Conservation (phyloP, 768 basidiomycete genomes). For the Podaxis carcinomalis region DNA sequence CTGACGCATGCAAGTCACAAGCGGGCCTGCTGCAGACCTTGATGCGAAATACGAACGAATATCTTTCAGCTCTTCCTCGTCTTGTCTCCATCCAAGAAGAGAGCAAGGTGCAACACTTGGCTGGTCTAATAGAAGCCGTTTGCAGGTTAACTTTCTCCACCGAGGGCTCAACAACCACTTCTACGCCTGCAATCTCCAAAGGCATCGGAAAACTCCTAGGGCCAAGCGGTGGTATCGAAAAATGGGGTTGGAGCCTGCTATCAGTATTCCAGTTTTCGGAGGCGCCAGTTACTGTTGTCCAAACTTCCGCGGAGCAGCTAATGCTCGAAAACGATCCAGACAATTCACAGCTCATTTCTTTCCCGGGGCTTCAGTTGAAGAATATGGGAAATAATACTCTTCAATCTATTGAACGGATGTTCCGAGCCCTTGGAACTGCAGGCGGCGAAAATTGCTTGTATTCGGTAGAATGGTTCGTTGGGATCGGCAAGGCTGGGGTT, state of each 20-base stretch:
- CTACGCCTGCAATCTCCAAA: slow-evolving; percentile 37
- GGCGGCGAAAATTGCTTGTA: slow-evolving; percentile 68
- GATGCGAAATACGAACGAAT: slow-evolving; percentile 57
- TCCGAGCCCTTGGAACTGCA: slow-evolving; percentile 66
- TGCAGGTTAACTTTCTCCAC: slow-evolving; percentile 42
- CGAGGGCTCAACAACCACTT: slow-evolving; percentile 20
- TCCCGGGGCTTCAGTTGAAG: slow-evolving; percentile 58
- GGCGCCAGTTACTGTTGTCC: slow-evolving; percentile 45
- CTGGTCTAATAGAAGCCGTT: slow-evolving; percentile 65
- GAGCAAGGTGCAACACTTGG: slow-evolving; percentile 64
- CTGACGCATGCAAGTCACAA: slow-evolving; percentile 34
- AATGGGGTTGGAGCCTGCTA: slow-evolving; percentile 88
- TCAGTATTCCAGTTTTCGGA: slow-evolving; percentile 71
- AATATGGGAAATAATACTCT: slow-evolving; percentile 47
- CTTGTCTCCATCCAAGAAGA: slow-evolving; percentile 70
- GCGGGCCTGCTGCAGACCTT: slow-evolving; percentile 51
- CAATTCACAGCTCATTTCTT: slow-evolving; percentile 31
- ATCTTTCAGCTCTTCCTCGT: slow-evolving; percentile 67
- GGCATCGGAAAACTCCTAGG: slow-evolving; percentile 67
- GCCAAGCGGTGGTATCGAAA: slow-evolving; percentile 78
- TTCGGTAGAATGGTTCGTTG: slow-evolving; percentile 80
- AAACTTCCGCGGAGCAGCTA: slow-evolving; percentile 46
- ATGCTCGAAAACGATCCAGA: slow-evolving; percentile 51
- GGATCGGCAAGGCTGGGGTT: slow-evolving; percentile 42
- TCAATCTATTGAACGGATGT: slow-evolving; percentile 59